A percentile compares a stretch with the other conserved stretches of the same genome.
Conservation (phyloP, 345 rosid species). For the Alliaria petiolata region DNA sequence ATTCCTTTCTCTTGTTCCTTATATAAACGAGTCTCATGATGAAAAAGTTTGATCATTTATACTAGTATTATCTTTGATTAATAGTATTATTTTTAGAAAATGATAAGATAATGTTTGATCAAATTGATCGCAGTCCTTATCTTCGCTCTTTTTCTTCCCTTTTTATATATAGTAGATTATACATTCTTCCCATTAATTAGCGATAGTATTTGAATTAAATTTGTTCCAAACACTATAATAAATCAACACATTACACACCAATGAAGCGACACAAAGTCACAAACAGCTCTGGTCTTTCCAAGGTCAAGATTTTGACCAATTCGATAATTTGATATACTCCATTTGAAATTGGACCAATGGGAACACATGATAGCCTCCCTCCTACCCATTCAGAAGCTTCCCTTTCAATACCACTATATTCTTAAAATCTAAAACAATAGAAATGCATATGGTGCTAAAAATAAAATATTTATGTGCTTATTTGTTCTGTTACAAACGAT, state of each 20-base stretch:
- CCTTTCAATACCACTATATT: neutral
- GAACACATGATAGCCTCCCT: neutral
- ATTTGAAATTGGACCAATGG: neutral
- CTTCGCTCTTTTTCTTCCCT: neutral
- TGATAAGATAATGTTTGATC: neutral
- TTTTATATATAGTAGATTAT: neutral
- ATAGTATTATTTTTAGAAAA: neutral
- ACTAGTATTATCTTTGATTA: neutral
- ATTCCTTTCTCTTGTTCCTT: neutral
- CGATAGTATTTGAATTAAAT: neutral
- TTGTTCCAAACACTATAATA: too few relatives aligned
- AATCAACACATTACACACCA: too few relatives aligned
- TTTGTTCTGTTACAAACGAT: neutral
- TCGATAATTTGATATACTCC: neutral
- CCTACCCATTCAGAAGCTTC: neutral
- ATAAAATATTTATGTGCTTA: neutral
- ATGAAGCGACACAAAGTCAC: too few relatives aligned
- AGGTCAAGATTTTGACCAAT: neutral
- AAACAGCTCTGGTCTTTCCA: neutral
- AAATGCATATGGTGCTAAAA: neutral
- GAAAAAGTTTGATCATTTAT: neutral
- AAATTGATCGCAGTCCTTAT: neutral
- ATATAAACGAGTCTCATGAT: neutral
- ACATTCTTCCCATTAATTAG: neutral
- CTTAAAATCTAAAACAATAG: neutral